Percentiles rank a stretch among this genome's conserved stretches.
Evolutionary conservation across 2,329 filamentous ascomycete genomes (phyloP).

Genomic region (Basipetospora chlamydospora): DNA sequence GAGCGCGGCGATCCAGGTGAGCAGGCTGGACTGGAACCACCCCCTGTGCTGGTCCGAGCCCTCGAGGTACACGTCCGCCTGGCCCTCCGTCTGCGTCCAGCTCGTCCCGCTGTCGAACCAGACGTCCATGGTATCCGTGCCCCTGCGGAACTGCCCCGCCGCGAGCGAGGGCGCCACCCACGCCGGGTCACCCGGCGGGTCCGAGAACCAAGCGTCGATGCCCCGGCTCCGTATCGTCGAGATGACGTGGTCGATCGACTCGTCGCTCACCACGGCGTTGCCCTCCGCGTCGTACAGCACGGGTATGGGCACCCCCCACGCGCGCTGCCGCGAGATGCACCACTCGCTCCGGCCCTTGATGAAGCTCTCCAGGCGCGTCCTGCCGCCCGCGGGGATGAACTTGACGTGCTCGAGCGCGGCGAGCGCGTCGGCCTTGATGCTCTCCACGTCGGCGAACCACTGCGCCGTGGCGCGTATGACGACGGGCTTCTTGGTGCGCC

Average conservation of each 20-base stretch:
- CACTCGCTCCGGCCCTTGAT: slow-evolving; percentile 80
- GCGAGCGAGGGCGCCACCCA: slow-evolving; percentile 63
- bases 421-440: slow-evolving; percentile 63
- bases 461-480: slow-evolving; percentile 87
- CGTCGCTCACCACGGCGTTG: slow-evolving; percentile 62
- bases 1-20: slow-evolving; percentile 63
- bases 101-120: slow-evolving; percentile 98
- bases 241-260: slow-evolving; percentile 76
- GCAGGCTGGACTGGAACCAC: slow-evolving; percentile 93
- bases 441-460: slow-evolving; percentile 89
- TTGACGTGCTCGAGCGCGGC: slow-evolving; percentile 53
- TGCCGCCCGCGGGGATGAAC: slow-evolving; percentile 67
- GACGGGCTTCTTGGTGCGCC: slow-evolving; percentile 86
- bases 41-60: slow-evolving; percentile 92
- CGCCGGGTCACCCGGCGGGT: slow-evolving; percentile 54
- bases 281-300: slow-evolving; percentile 64
- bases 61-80: slow-evolving; percentile 80
- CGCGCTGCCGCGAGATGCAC: slow-evolving; percentile 93
- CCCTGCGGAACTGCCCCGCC: slow-evolving; percentile 51
- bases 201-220: slow-evolving; percentile 91
- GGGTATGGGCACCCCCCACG: slow-evolving; percentile 94
- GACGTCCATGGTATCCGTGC: slow-evolving; percentile 95
- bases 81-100: slow-evolving; percentile 51
- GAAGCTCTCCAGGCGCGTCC: slow-evolving; percentile 67
- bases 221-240: slow-evolving; percentile 60